Evolutionary conservation across 2,329 filamentous ascomycete species (phyloP).

Genomic region (Phoma sp.): DNA sequence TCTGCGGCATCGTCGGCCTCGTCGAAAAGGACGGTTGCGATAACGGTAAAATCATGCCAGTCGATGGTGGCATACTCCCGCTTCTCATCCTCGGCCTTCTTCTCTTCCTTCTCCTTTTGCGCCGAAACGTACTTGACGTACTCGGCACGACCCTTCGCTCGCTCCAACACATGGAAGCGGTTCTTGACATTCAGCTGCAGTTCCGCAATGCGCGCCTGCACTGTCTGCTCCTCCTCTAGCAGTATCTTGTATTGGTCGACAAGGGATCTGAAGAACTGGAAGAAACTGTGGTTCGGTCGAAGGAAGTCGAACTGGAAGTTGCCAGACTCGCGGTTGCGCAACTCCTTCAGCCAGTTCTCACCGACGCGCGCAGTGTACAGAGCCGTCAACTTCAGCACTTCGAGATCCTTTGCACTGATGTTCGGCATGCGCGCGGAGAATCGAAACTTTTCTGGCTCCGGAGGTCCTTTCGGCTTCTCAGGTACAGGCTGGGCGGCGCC

Average conservation of each 20-base stretch:
- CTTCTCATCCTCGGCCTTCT: slow-evolving; percentile 83
- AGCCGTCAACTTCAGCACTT: slow-evolving; percentile 77
- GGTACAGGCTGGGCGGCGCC: slow-evolving; percentile 42
- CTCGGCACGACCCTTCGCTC: slow-evolving; percentile 85
- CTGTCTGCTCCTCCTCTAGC: slow-evolving; percentile 73
- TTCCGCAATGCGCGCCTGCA: slow-evolving; percentile 75
- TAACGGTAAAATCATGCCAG: slow-evolving; percentile 97
- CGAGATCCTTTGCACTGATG: slow-evolving; percentile 92
- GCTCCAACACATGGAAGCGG: slow-evolving; percentile 79
- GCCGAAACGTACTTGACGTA: slow-evolving; percentile 85
- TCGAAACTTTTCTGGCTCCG: slow-evolving; percentile 83
- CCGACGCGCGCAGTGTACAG: slow-evolving; percentile 94
- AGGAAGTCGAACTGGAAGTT: slow-evolving; percentile 98
- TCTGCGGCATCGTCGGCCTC: slow-evolving; percentile 86
- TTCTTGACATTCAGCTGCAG: slow-evolving; percentile 78
- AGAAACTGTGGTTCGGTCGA: slow-evolving; percentile 91
- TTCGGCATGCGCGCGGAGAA: slow-evolving; percentile 98
- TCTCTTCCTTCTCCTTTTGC: slow-evolving; percentile 88
- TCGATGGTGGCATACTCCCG: slow-evolving; percentile 84
- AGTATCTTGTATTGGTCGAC: slow-evolving; percentile 93
- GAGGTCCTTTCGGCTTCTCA: slow-evolving; percentile 80
- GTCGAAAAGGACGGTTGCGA: slow-evolving; percentile 92
- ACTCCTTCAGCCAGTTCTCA: slow-evolving; percentile 85
- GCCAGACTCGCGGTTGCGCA: slow-evolving; percentile 86
- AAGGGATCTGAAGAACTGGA: slow-evolving; percentile 92